Evolutionary conservation across 208 protist genomes (phyloP).

Genomic region (Trypanosoma grayi): DNA sequence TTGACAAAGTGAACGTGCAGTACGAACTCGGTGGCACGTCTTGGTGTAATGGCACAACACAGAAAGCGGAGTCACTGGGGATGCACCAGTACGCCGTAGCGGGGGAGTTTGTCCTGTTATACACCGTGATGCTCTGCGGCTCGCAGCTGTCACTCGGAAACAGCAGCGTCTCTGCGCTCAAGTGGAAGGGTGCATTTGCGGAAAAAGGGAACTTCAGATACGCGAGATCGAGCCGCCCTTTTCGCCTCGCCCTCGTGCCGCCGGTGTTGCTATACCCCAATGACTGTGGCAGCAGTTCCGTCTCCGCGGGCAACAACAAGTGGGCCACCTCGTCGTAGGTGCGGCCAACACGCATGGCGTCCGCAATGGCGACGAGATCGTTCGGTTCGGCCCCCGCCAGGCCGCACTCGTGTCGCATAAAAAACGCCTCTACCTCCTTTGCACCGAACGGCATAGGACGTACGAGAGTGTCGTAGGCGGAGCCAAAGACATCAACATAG

Average conservation of each 20-base stretch:
- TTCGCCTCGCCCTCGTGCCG: conserved; percentile 11
- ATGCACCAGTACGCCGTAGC: conserved; percentile 71
- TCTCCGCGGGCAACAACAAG: conserved; percentile 9
- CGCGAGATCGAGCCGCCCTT: conserved; percentile 15
- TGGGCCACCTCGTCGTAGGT: conserved; percentile 27
- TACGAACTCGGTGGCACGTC: conserved; percentile 47
- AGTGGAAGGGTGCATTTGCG: conserved; percentile 29
- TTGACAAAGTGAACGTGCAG: conserved; percentile 10
- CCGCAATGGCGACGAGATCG: conserved; percentile 54
- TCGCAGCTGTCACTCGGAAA: conserved; percentile 26
- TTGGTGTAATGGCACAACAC: conserved; percentile 47
- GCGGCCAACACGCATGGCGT: conserved; percentile 9
- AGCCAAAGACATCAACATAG: conserved; percentile 82
- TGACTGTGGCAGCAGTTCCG: conserved; percentile 31
- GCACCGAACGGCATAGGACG: conserved; percentile 64
- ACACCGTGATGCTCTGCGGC: conserved; percentile 51
- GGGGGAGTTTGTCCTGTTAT: conserved; percentile 50
- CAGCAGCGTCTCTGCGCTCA: conserved; percentile 36
- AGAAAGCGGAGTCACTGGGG: conserved; percentile 48
- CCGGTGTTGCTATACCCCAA: not conserved
- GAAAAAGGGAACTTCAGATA: conserved; percentile 11
- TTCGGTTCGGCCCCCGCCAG: conserved; percentile 56
- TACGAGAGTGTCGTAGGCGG: conserved; percentile 54
- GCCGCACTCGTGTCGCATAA: conserved; percentile 44
- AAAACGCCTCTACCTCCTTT: conserved; percentile 62